A percentile compares a stretch with the other conserved stretches of the same genome.
phyloP scores from a whole-genome alignment of 78 protist species.

The Cavenderia fasciculata region DNA sequence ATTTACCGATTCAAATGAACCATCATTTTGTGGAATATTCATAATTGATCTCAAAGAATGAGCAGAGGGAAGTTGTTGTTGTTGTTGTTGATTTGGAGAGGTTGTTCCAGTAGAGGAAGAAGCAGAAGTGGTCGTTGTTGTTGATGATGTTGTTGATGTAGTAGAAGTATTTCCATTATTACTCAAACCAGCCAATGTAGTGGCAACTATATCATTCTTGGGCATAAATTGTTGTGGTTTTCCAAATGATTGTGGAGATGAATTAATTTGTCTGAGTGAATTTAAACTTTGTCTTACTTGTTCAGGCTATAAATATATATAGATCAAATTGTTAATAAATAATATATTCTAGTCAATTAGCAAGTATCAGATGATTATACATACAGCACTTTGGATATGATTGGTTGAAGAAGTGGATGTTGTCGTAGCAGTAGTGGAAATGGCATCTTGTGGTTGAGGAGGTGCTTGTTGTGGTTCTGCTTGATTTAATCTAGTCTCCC shows the following conservation, averaged over 20 bases:
- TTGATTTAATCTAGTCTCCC: constrained; percentile 36
- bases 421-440: not conserved
- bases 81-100: not conserved
- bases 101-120: not conserved
- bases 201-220: not conserved
- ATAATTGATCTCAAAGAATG: constrained; percentile 35
- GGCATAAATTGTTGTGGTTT: constrained; percentile 24
- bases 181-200: not conserved
- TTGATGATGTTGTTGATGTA: not conserved
- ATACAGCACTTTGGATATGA: not conserved
- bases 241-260: not conserved
- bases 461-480: constrained; percentile 3
- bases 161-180: not conserved
- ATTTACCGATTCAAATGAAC: not conserved
- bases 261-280: constrained; percentile 25
- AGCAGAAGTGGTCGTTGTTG: no score
- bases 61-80: not conserved
- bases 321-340: not conserved
- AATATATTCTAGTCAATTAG: not conserved
- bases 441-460: not conserved
- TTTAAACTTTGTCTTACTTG: constrained; percentile 27
- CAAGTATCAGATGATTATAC: not conserved
- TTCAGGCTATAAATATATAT: not conserved
- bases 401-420: not conserved
- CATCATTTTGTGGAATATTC: constrained; percentile 71